phyloP scores from a whole-genome alignment of 78 protist genomes.

The Chrysochromulina parva region DNA sequence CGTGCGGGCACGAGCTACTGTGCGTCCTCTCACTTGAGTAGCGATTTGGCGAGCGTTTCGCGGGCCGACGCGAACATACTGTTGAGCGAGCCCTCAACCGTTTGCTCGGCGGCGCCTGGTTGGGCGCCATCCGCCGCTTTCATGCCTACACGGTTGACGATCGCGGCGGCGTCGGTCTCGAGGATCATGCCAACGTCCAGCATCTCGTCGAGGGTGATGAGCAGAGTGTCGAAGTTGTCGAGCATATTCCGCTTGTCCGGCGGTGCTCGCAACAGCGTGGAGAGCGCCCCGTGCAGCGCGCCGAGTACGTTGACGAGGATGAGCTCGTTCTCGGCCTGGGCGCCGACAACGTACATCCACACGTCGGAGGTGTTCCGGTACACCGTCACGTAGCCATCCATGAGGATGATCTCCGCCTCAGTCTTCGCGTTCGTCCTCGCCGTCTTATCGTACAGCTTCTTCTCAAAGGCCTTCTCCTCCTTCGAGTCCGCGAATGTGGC shows the following conservation, averaged over 20 bases:
- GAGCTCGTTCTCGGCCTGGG: slow-evolving; percentile 27
- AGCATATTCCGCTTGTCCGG: slow-evolving; percentile 4
- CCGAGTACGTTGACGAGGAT: not conserved
- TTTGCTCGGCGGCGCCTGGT: not conserved
- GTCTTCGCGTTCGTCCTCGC: not conserved
- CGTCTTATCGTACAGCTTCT: slow-evolving; percentile 9
- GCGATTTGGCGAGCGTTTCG: not conserved
- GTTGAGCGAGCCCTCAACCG: not conserved
- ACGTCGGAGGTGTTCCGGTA: not conserved
- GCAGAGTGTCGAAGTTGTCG: not conserved
- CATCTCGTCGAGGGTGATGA: not conserved
- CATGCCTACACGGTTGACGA: slow-evolving; percentile 1
- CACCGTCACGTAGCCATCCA: not conserved
- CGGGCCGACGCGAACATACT: not conserved
- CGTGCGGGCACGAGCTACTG: no score
- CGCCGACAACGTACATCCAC: not conserved
- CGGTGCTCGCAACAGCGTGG: not conserved
- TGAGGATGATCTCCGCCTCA: not conserved
- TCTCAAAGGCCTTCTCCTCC: slow-evolving; percentile 10
- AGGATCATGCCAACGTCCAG: not conserved
- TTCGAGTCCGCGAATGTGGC: not conserved
- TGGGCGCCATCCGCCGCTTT: not conserved
- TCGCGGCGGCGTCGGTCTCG: slow-evolving; percentile 1
- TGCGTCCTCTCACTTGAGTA: not conserved
- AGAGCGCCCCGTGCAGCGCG: not conserved